Percentiles rank a stretch among this genome's conserved stretches.
These are phyloP conservation scores for Yamadazyma pseudoaaseri DNA, from an alignment of 1,139 yeast genomes.

Conservation along the genomic window DNA sequence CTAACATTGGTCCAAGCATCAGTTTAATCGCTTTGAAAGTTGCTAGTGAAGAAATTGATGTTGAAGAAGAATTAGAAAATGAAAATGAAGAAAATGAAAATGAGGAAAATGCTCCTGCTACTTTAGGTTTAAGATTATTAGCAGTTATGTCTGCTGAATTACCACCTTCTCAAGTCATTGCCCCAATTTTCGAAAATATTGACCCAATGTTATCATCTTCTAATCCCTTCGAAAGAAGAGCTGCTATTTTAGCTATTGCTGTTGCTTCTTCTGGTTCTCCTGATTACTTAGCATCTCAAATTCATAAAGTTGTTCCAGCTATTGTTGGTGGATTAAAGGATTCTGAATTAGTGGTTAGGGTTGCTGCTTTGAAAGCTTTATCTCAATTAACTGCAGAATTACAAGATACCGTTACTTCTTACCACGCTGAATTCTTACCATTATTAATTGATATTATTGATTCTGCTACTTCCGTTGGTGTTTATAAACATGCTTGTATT, in stretches of 20 bases:
- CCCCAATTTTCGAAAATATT: conserved; percentile 71
- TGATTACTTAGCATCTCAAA: conserved; percentile 77
- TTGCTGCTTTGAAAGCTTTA: conserved; percentile 83
- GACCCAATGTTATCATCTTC: conserved; percentile 61
- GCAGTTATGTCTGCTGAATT: conserved; percentile 77
- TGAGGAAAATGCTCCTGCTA: conserved; percentile 80
- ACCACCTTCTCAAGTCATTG: conserved; percentile 90
- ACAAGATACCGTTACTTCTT: conserved; percentile 79
- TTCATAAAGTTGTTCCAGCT: conserved; percentile 70
- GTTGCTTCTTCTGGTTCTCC: conserved; percentile 93
- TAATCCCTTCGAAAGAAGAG: conserved; percentile 80
- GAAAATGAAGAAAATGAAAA: conserved; percentile 91
- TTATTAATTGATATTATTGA: conserved; percentile 85
- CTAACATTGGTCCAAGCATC: conserved; percentile 80
- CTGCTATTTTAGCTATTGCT: conserved; percentile 79
- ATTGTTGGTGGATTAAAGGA: conserved; percentile 79
- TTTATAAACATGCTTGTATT: conserved; percentile 86
- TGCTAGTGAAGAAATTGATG: conserved; percentile 78
- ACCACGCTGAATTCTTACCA: conserved; percentile 81
- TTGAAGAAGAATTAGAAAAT: conserved; percentile 65
- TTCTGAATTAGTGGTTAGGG: conserved; percentile 71
- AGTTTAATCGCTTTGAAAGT: conserved; percentile 73
- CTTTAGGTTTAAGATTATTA: conserved; percentile 77
- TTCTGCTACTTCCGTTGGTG: conserved; percentile 76
- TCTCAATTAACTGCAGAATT: conserved; percentile 78